phyloP scores from a whole-genome alignment of 2,329 filamentous ascomycete species.

The Botrytis galanthina region DNA sequence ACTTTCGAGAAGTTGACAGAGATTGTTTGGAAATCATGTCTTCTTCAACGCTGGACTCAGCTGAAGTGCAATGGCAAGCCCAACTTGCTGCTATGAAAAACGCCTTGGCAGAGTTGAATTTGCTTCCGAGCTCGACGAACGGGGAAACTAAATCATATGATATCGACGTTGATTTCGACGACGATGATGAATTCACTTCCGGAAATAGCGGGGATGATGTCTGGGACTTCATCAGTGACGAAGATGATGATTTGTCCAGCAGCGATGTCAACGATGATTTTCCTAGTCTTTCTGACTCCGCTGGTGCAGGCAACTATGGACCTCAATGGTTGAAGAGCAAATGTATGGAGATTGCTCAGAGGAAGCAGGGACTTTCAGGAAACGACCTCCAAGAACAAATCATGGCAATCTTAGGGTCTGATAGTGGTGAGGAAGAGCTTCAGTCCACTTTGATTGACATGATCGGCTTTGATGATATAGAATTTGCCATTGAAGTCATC shows the following conservation, averaged over 20 bases:
- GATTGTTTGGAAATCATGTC: conserved; percentile 6
- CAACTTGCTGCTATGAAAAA: conserved; percentile 84
- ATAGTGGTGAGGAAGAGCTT: conserved; percentile 75
- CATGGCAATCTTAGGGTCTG: conserved; percentile 66
- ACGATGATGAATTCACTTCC: conserved; percentile 54
- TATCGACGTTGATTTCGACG: conserved; percentile 60
- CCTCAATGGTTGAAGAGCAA: conserved; percentile 68
- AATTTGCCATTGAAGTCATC: conserved; percentile 90
- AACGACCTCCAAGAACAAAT: conserved; percentile 77
- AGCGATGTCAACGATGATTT: conserved; percentile 59
- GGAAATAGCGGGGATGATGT: conserved; percentile 73
- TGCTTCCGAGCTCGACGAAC: conserved; percentile 44
- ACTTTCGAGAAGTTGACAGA: not conserved
- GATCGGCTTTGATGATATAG: conserved; percentile 88
- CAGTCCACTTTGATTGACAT: conserved; percentile 88
- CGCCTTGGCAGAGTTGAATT: conserved; percentile 70
- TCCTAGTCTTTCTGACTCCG: conserved; percentile 33
- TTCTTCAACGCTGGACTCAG: conserved; percentile 19
- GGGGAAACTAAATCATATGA: conserved; percentile 50
- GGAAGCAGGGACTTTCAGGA: conserved; percentile 64
- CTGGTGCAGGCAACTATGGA: conserved; percentile 46
- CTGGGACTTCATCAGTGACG: conserved; percentile 86
- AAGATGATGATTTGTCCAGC: conserved; percentile 63
- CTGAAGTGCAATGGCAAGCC: conserved; percentile 72
- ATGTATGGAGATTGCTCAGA: conserved; percentile 64